Base-by-base conservation (phyloP, 352 stramenopile species). In the Globisporangium paddicum region DNA sequence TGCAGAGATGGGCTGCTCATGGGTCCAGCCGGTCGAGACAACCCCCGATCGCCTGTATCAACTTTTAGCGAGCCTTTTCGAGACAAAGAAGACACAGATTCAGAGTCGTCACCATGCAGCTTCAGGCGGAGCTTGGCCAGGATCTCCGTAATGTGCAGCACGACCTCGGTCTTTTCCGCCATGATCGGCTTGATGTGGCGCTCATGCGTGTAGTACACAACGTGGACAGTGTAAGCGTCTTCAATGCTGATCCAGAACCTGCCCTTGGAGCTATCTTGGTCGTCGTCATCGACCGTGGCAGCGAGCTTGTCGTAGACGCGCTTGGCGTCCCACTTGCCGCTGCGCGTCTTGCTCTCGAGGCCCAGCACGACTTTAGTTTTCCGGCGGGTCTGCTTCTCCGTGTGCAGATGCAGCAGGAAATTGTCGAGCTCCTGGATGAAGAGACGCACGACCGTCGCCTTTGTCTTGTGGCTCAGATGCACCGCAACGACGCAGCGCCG, bases 361-460 rank as follows among this genome's bases (percentile, higher is more conserved):
- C 76, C 69, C 3, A 92, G 52, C 9, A 84, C 71, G 2, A 21
- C 67, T 11, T 57, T 61, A 5, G 55, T 68, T 47, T 85, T 73
- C 14, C 56, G 63, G 34, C 64, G 72, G 26, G 46, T 54, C 21
- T 65, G 48, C 46, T 67, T 64, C 45, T 75, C 45, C 1, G 60
- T 45, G 54, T 85, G 66, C 49, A 78, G 41, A 46, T 77, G 75
- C 32, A 65, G 49, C 58, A 93, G 44, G 26, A 72, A 70, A 26
- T 63, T 76, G 47, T 95, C 85, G 28, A 90, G 58, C 37, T 87
- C 77, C 44, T 92, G 85, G 35, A 95, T 87, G 37, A 95, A 86
- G 16, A 80, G 38, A 2, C 85, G 77, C n/a, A 89, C 64, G 34
- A 60, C 30, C 3, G 69, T 67, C 0, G 82, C 63, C 3, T 68